phyloP scores from a whole-genome alignment of 768 basidiomycete genomes.

The Multifurca ochricompacta region DNA sequence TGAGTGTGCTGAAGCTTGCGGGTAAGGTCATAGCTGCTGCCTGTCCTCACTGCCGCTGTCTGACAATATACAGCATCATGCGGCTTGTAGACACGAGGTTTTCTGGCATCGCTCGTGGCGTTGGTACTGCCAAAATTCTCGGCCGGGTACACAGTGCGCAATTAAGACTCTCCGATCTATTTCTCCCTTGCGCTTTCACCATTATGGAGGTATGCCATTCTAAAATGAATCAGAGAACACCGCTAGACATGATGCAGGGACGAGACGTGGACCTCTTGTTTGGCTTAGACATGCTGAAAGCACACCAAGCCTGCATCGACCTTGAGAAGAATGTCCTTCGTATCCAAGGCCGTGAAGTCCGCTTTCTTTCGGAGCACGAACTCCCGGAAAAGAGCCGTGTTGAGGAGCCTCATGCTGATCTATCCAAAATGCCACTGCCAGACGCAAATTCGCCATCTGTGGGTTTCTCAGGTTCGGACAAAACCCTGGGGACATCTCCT shows the following conservation, averaged over 20 bases:
- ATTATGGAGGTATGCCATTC: conserved; percentile 75
- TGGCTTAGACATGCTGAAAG: conserved; percentile 98
- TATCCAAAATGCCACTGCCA: conserved; percentile 15
- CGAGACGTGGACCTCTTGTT: conserved; percentile 91
- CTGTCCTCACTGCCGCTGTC: conserved; percentile 5
- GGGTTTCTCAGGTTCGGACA: conserved; percentile 62
- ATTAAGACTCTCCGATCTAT: conserved; percentile 76
- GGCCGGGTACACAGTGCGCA: conserved; percentile 93
- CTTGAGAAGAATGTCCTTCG: conserved; percentile 81
- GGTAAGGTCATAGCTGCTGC: conserved; percentile 38
- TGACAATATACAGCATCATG: conserved; percentile 59
- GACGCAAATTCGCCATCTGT: neutral
- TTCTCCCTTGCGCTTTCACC: conserved; percentile 86
- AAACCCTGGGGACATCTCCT: conserved; percentile 47
- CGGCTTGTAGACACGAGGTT: conserved; percentile 84
- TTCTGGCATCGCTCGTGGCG: conserved; percentile 84
- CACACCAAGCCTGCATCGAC: conserved; percentile 95
- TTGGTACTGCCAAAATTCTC: conserved; percentile 90
- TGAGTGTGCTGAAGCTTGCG: conserved; percentile 84
- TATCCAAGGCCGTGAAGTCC: conserved; percentile 86
- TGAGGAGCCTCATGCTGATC: no score
- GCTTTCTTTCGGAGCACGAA: conserved; percentile 90
- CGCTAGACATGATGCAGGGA: conserved; percentile 41
- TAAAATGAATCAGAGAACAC: neutral
- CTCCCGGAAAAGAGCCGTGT: conserved; percentile 73